Base-by-base conservation (phyloP, 139 green algal genomes). In the Chlorella vulgaris region DNA sequence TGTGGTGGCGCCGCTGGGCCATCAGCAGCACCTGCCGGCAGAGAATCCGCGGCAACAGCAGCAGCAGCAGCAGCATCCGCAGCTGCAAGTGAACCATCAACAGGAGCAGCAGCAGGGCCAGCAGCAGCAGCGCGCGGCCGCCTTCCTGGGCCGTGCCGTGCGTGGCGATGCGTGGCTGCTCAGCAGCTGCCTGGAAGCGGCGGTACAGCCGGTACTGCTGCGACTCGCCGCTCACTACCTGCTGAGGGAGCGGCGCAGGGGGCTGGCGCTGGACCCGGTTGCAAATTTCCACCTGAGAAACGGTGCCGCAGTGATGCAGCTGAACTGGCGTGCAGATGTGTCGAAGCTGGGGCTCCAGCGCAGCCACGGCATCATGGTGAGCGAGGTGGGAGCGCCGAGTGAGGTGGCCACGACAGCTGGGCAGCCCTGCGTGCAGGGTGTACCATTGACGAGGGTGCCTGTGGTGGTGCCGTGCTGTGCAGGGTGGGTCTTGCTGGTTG, bases 281-380 rank as follows among this genome's bases (percentile, higher is more conserved):
- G 93, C 91, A 15, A 90, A 94, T 76, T 97, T 97, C 69, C 93
- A 97, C 79, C 62, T 97, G n/a, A 75, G 86, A 21, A 97, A 97
- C 80, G 93, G 93, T 0, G 93, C 93, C 31, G n/a, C 21, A 4
- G 47, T 96, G 51, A 85, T 83, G 84, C 76, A 81, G 3, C 74
- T 97, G 35, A 94, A 93, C 70, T 93, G 85, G 87, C 75, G 82
- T 51, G 90, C 89, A 18, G 90, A 97, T 76, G 55, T 77, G 26
- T 91, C 80, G 8, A 10, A 62, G 13, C 47, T 63, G 31, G 92
- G 89, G 3, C 50, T 94, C n/a, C 68, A 29, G 0, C 55, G 78
- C 22, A 90, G 76, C 76, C 89, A 86, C 50, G 93, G 93, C 21
- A 78, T 97, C n/a, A 96, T 97, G 93, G 92, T 76, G 69, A 15